Percentiles rank a stretch among this genome's conserved stretches.
These are phyloP conservation scores for Cenchrus fungigraminus DNA, from an alignment of 176 grass and related monocot species.

Conservation along the genomic window DNA sequence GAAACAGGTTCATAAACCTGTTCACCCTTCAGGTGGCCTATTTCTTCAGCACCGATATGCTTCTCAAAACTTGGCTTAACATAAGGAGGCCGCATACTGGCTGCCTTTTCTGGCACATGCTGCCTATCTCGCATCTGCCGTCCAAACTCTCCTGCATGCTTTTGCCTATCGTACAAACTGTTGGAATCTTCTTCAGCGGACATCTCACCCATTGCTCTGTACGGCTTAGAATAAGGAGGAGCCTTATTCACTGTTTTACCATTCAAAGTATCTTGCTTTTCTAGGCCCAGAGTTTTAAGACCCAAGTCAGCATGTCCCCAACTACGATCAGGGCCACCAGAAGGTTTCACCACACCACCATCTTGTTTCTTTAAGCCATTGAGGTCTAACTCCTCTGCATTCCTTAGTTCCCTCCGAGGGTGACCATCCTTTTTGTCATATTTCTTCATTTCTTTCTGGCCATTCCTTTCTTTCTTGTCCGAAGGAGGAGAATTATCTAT, in stretches of 20 bases:
- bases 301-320: constrained; percentile 50
- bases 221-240: constrained; percentile 76
- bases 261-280: constrained; percentile 53
- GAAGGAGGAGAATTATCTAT: constrained; percentile 40
- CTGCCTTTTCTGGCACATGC: constrained; percentile 39
- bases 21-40: constrained; percentile 23
- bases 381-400: constrained; percentile 43
- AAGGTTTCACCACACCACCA: constrained; percentile 42
- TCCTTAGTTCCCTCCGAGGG: constrained; percentile 29
- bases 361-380: constrained; percentile 60
- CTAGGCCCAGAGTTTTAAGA: constrained; percentile 50
- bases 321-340: constrained; percentile 43
- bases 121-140: constrained; percentile 41
- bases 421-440: constrained; percentile 35
- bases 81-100: constrained; percentile 76
- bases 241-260: constrained; percentile 57
- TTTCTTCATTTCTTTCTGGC: constrained; percentile 48
- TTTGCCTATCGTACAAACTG: constrained; percentile 22
- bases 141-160: constrained; percentile 35
- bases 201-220: constrained; percentile 34
- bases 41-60: constrained; percentile 25
- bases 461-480: constrained; percentile 43
- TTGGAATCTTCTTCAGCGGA: constrained; percentile 48
- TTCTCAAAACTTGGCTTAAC: constrained; percentile 55
- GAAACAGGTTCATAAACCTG: constrained; percentile 52